These are phyloP conservation scores for Bryoglossum gracile DNA, from an alignment of 495 filamentous ascomycete species.

Conservation along the genomic window DNA sequence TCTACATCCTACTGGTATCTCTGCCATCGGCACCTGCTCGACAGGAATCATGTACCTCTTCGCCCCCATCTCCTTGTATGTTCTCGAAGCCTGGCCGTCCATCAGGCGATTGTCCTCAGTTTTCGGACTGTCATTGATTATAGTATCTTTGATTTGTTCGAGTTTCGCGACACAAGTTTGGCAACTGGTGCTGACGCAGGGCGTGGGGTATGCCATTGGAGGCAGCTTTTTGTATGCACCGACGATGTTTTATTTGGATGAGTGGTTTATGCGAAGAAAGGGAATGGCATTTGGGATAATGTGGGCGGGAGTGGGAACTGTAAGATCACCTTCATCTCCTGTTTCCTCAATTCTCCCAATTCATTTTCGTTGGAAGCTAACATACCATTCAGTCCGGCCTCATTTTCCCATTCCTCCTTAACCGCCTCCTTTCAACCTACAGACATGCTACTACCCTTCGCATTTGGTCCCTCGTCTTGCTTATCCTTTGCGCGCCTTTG, in stretches of 20 bases:
- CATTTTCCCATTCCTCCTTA: constrained; percentile 21
- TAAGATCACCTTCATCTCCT: constrained; percentile 9
- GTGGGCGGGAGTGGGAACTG: constrained; percentile 37
- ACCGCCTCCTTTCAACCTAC: constrained; percentile 24
- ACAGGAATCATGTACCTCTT: constrained; percentile 43
- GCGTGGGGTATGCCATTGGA: constrained; percentile 37
- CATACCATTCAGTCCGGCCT: constrained; percentile 7
- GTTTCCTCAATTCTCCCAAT: not conserved
- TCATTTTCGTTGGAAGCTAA: not conserved
- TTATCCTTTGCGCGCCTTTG: constrained; percentile 45
- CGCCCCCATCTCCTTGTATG: constrained; percentile 31
- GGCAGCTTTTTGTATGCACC: constrained; percentile 36
- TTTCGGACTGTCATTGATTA: constrained; percentile 29
- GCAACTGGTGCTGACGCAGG: constrained; percentile 47
- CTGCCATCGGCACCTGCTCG: constrained; percentile 26
- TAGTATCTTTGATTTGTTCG: constrained; percentile 34
- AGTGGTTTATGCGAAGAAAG: constrained; percentile 42
- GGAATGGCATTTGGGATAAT: constrained; percentile 46
- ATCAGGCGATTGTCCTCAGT: constrained; percentile 14
- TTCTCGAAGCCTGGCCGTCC: constrained; percentile 24
- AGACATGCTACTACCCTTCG: constrained; percentile 48
- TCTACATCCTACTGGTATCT: constrained; percentile 30
- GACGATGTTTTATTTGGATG: constrained; percentile 28
- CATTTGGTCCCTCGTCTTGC: constrained; percentile 40
- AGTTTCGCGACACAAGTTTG: constrained; percentile 38